A percentile compares a stretch with the other conserved stretches of the same genome.
phyloP scores from a whole-genome alignment of 768 basidiomycete species.

The Mycena metata region DNA sequence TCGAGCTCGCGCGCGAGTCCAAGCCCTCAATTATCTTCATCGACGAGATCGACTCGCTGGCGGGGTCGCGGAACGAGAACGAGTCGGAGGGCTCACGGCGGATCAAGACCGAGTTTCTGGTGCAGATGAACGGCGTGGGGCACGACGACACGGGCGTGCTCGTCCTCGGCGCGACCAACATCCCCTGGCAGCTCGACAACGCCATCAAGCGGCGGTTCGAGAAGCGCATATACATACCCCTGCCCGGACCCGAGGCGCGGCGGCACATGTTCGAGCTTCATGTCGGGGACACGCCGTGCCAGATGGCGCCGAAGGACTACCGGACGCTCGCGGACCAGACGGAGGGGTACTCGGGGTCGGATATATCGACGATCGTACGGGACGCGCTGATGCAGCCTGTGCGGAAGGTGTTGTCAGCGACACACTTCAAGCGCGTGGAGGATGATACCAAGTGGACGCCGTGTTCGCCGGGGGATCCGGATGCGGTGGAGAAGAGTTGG shows the following conservation, averaged over 20 bases:
- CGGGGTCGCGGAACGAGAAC: conserved; percentile 95
- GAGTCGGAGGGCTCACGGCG: conserved; percentile 97
- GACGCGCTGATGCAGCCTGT: conserved; percentile 99
- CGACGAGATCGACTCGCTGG: conserved; percentile 97
- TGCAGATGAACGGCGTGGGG: conserved; percentile 99
- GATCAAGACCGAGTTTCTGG: conserved; percentile 97
- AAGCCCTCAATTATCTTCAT: conserved; percentile 99
- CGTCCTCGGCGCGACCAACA: conserved; percentile 97
- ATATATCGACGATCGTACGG: conserved; percentile 93
- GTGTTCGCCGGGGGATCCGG: conserved; percentile 93
- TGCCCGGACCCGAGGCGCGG: conserved; percentile 93
- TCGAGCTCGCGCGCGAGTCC: conserved; percentile 94
- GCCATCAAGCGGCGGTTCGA: conserved; percentile 99
- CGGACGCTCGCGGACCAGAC: conserved; percentile 86
- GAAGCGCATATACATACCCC: conserved; percentile 98
- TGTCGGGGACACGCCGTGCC: conserved; percentile 92
- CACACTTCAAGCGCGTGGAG: conserved; percentile 85
- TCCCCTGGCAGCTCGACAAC: conserved; percentile 97
- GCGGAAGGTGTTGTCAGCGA: conserved; percentile 94
- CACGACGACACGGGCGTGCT: conserved; percentile 97
- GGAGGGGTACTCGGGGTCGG: conserved; percentile 95
- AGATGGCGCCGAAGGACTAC: conserved; percentile 84
- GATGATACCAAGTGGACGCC: conserved; percentile 84
- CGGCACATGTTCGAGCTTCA: conserved; percentile 98
- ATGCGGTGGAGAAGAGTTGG: conserved; percentile 91